Evolutionary conservation across 768 basidiomycete genomes (phyloP).

Genomic region (Lentinula sp.): DNA sequence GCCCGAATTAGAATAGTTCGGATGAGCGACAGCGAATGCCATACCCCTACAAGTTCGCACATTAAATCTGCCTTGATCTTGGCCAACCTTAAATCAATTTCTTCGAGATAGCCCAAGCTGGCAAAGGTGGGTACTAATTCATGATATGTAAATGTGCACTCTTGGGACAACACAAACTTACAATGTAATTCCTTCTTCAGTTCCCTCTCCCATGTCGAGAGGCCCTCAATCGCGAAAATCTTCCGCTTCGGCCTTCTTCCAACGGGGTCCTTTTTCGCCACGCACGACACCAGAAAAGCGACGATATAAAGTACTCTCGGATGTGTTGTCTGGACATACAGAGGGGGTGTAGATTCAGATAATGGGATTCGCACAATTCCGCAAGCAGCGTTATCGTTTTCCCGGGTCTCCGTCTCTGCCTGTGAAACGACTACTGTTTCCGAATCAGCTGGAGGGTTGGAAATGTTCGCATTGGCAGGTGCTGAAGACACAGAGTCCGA

Average conservation of each 20-base stretch:
- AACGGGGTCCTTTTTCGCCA: conserved; percentile 65
- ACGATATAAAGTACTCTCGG: conserved; percentile 59
- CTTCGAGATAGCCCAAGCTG: conserved; percentile 40
- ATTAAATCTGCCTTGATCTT: conserved; percentile 66
- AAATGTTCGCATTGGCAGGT: not conserved
- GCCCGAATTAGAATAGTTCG: not conserved
- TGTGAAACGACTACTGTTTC: not conserved
- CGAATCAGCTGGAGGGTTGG: not conserved
- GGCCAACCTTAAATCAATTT: conserved; percentile 42
- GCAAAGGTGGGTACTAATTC: conserved; percentile 42
- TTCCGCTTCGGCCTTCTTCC: conserved; percentile 71
- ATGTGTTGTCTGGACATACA: conserved; percentile 58
- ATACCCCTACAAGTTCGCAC: conserved; percentile 63
- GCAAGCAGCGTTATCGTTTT: conserved; percentile 12
- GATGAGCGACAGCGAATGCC: not conserved
- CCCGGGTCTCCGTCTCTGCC: not conserved
- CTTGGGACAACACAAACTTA: not conserved
- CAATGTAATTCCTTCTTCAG: conserved; percentile 25
- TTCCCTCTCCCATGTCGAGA: conserved; percentile 22
- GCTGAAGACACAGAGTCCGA: conserved; percentile 19
- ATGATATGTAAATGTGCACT: not conserved
- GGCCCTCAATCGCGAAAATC: conserved; percentile 61
- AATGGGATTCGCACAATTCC: conserved; percentile 19
- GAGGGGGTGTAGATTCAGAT: conserved; percentile 34
- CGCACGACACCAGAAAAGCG: conserved; percentile 60